Percentiles rank a stretch among this genome's conserved stretches.
phyloP scores from a whole-genome alignment of 2,329 filamentous ascomycete species.

The Macrophomina phaseolina region DNA sequence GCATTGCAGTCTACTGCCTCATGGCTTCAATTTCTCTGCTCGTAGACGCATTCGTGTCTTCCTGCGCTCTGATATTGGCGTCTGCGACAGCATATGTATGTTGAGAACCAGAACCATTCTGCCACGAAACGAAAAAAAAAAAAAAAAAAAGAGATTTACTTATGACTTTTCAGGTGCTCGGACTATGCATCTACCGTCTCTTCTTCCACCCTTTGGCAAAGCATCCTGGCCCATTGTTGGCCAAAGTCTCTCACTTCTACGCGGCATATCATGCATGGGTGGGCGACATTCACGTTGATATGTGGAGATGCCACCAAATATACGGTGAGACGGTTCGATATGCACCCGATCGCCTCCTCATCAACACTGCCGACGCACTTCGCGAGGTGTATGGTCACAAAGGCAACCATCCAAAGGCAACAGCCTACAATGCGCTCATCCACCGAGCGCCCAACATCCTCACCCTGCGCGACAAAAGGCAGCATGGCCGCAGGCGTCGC shows the following conservation, averaged over 20 bases:
- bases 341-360: conserved; percentile 76
- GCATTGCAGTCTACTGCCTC: neutral
- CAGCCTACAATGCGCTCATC: conserved; percentile 42
- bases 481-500: conserved; percentile 54
- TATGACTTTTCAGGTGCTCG: neutral
- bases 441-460: conserved; percentile 51
- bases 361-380: conserved; percentile 69
- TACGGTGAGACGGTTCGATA: conserved; percentile 77
- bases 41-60: conserved; percentile 9
- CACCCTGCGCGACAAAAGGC: conserved; percentile 50
- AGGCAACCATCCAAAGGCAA: conserved; percentile 13
- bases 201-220: conserved; percentile 51
- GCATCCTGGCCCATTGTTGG: conserved; percentile 51
- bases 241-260: conserved; percentile 44
- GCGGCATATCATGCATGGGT: conserved; percentile 71
- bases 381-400: conserved; percentile 34
- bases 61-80: conserved; percentile 1
- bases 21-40: conserved; percentile 2
- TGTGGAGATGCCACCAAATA: conserved; percentile 71
- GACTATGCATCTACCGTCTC: conserved; percentile 43
- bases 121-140: too few species aligned
- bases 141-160: neutral
- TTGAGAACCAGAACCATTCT: neutral
- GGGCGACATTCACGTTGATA: conserved; percentile 75
- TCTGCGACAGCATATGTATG: conserved; percentile 8